Conservation (phyloP, 179 eudicot species). For the Heliamphora pulchella region DNA sequence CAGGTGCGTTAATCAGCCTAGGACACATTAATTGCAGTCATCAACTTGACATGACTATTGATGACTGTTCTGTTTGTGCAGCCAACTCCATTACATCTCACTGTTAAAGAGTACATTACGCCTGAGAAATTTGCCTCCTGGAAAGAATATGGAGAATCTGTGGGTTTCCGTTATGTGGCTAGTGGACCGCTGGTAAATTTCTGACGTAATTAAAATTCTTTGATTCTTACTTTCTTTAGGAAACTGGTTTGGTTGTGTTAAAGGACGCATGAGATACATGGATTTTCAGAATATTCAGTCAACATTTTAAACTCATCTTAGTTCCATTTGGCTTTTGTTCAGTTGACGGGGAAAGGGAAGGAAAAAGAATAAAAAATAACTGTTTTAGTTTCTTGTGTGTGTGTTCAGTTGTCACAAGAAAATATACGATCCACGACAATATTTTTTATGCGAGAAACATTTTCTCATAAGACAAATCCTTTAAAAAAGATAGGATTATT, state of each 20-base stretch:
- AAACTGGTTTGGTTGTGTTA: background rate
- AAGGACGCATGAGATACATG: background rate
- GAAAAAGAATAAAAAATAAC: too few species aligned
- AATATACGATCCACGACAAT: too few species aligned
- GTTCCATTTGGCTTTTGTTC: background rate
- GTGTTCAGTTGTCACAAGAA: too few species aligned
- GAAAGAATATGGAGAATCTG: slow-evolving; percentile 91
- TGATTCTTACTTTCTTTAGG: background rate
- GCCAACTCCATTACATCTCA: slow-evolving; percentile 96
- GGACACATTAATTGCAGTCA: background rate
- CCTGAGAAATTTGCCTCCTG: slow-evolving; percentile 82
- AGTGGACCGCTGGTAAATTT: slow-evolving; percentile 84
- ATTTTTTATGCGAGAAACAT: too few species aligned
- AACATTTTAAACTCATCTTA: background rate
- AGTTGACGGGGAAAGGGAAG: too few species aligned
- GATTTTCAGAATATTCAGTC: background rate
- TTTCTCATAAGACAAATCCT: too few species aligned
- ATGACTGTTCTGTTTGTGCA: slow-evolving; percentile 28
- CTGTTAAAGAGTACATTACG: slow-evolving; percentile 88
- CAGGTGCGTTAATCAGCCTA: background rate
- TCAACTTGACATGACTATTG: background rate
- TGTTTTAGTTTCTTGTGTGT: too few species aligned
- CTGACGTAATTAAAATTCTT: background rate
- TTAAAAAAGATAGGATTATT: too few species aligned
- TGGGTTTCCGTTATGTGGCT: slow-evolving; percentile 94